Conservation (phyloP, 352 stramenopile species). For the Thalassiosira mediterranea region DNA sequence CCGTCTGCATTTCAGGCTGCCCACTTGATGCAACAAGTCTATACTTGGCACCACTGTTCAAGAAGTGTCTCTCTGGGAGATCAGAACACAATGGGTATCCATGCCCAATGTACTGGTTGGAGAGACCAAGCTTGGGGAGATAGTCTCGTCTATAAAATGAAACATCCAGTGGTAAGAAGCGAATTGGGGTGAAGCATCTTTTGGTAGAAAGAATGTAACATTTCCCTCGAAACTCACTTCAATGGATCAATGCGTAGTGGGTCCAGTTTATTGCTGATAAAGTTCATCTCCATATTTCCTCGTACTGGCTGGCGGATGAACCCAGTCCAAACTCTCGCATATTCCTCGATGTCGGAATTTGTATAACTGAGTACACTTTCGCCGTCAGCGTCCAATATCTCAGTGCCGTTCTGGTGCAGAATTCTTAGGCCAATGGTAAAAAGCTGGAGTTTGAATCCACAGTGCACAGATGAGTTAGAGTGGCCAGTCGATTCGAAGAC, state of each 20-base stretch:
- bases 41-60: no score
- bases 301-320: slow-evolving; percentile 25
- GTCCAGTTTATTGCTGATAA: slow-evolving; percentile 17
- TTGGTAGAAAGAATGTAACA: no score
- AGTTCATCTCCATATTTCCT: background rate
- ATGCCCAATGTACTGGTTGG: slow-evolving; percentile 56
- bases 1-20: no score
- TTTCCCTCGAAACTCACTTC: no score
- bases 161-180: no score
- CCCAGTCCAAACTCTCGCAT: slow-evolving; percentile 57
- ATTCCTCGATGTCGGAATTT: slow-evolving; percentile 64
- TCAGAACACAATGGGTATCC: slow-evolving; percentile 56
- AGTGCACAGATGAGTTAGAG: no score
- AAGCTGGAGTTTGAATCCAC: no score
- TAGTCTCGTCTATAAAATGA: slow-evolving; percentile 40
- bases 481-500: no score
- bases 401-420: slow-evolving; percentile 63
- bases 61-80: no score
- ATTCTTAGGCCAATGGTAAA: slow-evolving; percentile 61
- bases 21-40: no score
- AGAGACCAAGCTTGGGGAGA: slow-evolving; percentile 56
- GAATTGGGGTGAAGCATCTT: no score
- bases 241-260: slow-evolving; percentile 54
- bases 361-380: slow-evolving; percentile 48
- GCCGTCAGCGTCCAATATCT: slow-evolving; percentile 36